Evolutionary conservation across 2,329 filamentous ascomycete species (phyloP).

Genomic region (Aureobasidium sp.): DNA sequence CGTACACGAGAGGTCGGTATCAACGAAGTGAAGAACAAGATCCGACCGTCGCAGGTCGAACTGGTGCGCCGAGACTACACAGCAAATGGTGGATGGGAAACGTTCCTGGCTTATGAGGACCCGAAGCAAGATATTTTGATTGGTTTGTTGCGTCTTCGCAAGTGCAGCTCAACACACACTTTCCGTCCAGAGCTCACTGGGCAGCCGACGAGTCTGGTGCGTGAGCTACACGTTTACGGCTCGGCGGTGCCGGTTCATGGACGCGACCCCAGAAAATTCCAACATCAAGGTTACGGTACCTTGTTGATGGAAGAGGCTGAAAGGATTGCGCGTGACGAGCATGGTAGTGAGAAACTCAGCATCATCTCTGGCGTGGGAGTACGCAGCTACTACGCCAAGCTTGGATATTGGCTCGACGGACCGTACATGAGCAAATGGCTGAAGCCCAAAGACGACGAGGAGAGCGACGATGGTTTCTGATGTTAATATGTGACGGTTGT

Average conservation of each 20-base stretch:
- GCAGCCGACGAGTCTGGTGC: conserved; percentile 84
- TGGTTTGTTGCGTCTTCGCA: conserved; percentile 77
- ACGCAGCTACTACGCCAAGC: conserved; percentile 84
- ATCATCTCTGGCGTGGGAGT: conserved; percentile 98
- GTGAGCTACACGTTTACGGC: conserved; percentile 94
- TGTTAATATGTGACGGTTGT: neutral
- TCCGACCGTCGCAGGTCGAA: conserved; percentile 91
- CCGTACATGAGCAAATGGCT: conserved; percentile 55
- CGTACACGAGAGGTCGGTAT: conserved; percentile 94
- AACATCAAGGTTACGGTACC: conserved; percentile 96
- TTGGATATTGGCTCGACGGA: conserved; percentile 91
- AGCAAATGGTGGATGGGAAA: conserved; percentile 97
- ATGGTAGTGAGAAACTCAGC: conserved; percentile 87
- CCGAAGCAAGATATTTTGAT: conserved; percentile 98
- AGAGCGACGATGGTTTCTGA: conserved; percentile 21
- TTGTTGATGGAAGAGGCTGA: conserved; percentile 97
- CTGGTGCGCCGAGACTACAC: conserved; percentile 88
- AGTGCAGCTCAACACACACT: conserved; percentile 86
- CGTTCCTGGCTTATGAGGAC: conserved; percentile 95
- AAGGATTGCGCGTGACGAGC: conserved; percentile 87
- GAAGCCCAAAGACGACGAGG: conserved; percentile 15
- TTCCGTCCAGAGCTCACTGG: conserved; percentile 80
- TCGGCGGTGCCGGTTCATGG: conserved; percentile 96
- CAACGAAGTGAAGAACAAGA: conserved; percentile 99
- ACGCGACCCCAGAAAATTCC: conserved; percentile 90